Conservation (phyloP, 345 rosid species). For the Leavenworthia alabamica region DNA sequence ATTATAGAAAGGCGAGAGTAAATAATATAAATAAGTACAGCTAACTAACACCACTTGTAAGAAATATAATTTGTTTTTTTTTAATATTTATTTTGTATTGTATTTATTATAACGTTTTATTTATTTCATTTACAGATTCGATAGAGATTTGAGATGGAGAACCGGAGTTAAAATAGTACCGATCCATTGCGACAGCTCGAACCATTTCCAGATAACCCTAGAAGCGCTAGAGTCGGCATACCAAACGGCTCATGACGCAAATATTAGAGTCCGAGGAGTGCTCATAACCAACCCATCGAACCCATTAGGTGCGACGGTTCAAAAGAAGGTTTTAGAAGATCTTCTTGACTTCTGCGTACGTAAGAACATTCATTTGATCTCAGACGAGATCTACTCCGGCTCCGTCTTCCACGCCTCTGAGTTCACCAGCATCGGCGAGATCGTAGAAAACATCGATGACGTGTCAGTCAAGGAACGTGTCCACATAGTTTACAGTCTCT, state of each 20-base stretch:
- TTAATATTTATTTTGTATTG: no score
- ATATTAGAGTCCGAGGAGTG: conserved; percentile 60
- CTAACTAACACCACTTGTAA: background rate
- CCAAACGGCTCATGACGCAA: conserved; percentile 40
- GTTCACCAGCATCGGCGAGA: conserved; percentile 75
- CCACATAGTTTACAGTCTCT: conserved; percentile 92
- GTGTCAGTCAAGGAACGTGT: conserved; percentile 50
- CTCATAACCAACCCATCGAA: conserved; percentile 95
- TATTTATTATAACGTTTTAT: background rate
- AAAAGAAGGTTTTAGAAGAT: conserved; percentile 50
- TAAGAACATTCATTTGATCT: conserved; percentile 82
- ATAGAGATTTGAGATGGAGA: conserved; percentile 94
- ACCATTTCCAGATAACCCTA: conserved; percentile 78
- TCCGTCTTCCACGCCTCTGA: conserved; percentile 64
- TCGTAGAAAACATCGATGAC: conserved; percentile 41
- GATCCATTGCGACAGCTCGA: conserved; percentile 62
- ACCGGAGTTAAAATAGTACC: conserved; percentile 80
- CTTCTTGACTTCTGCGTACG: conserved; percentile 55
- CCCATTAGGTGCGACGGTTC: conserved; percentile 74
- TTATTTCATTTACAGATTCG: conserved; percentile 51
- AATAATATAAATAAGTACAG: background rate
- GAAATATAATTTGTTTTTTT: background rate
- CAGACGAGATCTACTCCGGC: conserved; percentile 94
- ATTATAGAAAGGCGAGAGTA: no score
- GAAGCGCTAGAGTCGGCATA: conserved; percentile 72